phyloP scores from a whole-genome alignment of 2,329 filamentous ascomycete genomes.

The Cercospora janseana region DNA sequence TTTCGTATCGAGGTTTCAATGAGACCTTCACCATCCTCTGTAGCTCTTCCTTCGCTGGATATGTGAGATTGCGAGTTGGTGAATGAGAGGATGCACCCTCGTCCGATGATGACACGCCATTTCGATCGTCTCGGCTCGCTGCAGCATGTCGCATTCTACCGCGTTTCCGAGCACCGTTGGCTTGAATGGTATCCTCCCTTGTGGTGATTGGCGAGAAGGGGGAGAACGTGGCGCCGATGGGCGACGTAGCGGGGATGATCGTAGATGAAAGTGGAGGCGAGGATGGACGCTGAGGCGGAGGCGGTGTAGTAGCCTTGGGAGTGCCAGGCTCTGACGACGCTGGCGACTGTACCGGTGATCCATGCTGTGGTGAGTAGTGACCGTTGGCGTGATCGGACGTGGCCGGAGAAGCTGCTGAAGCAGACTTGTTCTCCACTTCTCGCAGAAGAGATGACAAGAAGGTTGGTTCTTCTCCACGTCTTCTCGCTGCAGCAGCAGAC shows the following conservation, averaged over 20 bases:
- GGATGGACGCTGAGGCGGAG: constrained; percentile 65
- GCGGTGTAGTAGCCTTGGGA: constrained; percentile 65
- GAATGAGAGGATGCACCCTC: constrained; percentile 25
- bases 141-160: constrained; percentile 26
- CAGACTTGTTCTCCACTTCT: constrained; percentile 68
- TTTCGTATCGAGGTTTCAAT: constrained; percentile 78
- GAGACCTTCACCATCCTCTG: constrained; percentile 83
- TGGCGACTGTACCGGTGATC: constrained; percentile 68
- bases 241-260: constrained; percentile 71
- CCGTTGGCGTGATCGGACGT: constrained; percentile 36
- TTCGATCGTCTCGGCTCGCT: constrained; percentile 31
- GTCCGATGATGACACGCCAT: constrained; percentile 19
- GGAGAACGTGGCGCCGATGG: constrained; percentile 63
- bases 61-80: constrained; percentile 57
- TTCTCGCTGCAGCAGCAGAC: constrained; percentile 34
- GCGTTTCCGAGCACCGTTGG: constrained; percentile 14
- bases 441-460: constrained; percentile 84
- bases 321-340: constrained; percentile 64
- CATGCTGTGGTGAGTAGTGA: constrained; percentile 44
- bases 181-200: constrained; percentile 19
- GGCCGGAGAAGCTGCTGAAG: constrained; percentile 39
- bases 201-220: constrained; percentile 55
- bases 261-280: constrained; percentile 68
- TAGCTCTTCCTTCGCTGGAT: constrained; percentile 82
- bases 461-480: constrained; percentile 59